Evolutionary conservation across 176 grass and related monocot species (phyloP).

Genomic region (Zoysia pacifica): DNA sequence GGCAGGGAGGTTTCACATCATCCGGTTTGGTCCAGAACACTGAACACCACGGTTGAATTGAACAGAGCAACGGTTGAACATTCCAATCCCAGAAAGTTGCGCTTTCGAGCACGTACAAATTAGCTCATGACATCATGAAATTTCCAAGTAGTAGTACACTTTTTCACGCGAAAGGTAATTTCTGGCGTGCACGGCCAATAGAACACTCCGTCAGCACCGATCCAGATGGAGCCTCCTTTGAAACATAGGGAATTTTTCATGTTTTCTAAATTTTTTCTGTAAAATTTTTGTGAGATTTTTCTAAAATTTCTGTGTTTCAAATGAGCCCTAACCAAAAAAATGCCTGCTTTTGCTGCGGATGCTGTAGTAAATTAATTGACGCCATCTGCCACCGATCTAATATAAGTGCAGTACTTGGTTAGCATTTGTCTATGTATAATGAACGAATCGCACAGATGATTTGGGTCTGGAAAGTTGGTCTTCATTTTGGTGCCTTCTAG

Average conservation of each 20-base stretch:
- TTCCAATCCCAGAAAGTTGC: neutral
- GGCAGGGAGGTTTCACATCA: neutral
- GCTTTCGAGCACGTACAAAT: neutral
- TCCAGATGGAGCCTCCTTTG: too few species aligned
- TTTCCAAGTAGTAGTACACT: neutral
- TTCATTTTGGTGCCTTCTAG: too few species aligned
- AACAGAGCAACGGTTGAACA: neutral
- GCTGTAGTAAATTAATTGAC: neutral
- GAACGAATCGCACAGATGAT: too few species aligned
- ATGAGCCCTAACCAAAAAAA: too few species aligned
- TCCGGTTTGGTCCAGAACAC: neutral
- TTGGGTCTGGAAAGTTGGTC: too few species aligned
- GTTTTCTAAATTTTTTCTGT: too few species aligned
- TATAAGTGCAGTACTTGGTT: too few species aligned
- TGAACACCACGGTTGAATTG: neutral
- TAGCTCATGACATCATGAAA: slow-evolving; percentile 9
- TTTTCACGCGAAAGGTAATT: slow-evolving; percentile 6
- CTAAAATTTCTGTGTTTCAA: too few species aligned
- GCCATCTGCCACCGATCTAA: too few species aligned
- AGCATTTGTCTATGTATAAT: too few species aligned
- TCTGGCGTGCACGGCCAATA: neutral
- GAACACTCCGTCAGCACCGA: neutral
- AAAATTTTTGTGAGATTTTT: too few species aligned
- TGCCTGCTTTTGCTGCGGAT: neutral
- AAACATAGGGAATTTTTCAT: too few species aligned